phyloP scores from a whole-genome alignment of 23 red algal genomes.

The Gracilaria vermiculophylla region DNA sequence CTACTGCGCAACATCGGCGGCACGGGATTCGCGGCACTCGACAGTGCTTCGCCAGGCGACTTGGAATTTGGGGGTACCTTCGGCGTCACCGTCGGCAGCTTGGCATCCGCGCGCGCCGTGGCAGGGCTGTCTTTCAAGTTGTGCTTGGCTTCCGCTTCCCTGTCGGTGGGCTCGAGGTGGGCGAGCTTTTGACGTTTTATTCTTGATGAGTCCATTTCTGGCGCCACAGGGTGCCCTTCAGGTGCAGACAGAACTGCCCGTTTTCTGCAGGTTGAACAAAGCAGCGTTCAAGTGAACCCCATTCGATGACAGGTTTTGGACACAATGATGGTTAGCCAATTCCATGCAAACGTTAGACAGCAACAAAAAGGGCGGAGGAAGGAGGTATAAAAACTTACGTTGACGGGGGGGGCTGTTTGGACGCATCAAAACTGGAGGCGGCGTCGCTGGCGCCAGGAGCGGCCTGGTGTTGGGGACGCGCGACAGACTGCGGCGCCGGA shows the following conservation, averaged over 20 bases:
- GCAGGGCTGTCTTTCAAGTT: neutral
- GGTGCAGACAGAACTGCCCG: neutral
- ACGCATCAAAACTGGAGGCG: neutral
- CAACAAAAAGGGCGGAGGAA: neutral
- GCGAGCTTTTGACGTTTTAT: constrained; percentile 9
- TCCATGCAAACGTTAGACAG: neutral
- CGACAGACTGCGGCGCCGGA: neutral
- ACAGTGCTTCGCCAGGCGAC: neutral
- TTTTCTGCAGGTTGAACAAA: neutral
- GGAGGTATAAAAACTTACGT: neutral
- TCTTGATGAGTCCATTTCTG: neutral
- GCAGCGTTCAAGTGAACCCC: too few species aligned
- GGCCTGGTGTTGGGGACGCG: neutral
- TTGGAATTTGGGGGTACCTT: neutral
- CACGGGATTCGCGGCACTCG: neutral
- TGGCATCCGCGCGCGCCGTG: neutral
- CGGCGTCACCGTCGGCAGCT: neutral
- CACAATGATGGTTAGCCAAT: neutral
- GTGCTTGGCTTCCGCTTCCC: neutral
- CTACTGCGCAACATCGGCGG: constrained; percentile 28
- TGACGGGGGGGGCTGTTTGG: neutral
- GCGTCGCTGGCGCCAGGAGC: too few species aligned
- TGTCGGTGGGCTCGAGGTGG: neutral
- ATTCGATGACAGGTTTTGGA: too few species aligned
- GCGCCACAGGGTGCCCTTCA: neutral